A percentile compares a stretch with the other conserved stretches of the same genome.
Conservation (phyloP, 176 grass and related monocot genomes). For the Triticum urartu region DNA sequence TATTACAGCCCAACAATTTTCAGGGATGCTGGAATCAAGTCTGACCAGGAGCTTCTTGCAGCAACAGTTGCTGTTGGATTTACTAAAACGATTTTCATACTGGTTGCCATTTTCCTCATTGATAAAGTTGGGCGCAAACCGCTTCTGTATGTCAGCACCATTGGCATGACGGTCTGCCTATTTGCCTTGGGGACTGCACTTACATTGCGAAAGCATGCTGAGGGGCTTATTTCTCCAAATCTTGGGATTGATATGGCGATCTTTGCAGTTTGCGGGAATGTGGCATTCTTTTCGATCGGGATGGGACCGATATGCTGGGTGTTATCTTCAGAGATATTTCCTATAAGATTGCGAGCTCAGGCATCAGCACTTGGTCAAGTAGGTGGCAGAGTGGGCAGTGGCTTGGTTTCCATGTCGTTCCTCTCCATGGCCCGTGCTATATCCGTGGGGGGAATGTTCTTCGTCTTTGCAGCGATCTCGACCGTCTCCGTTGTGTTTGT, state of each 20-base stretch:
- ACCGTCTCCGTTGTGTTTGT: constrained; percentile 68
- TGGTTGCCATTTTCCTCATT: constrained; percentile 86
- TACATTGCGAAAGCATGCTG: constrained; percentile 41
- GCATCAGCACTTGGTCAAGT: constrained; percentile 88
- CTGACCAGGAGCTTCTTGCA: constrained; percentile 80
- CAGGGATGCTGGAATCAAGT: constrained; percentile 75
- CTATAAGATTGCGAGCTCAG: constrained; percentile 82
- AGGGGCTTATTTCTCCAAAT: constrained; percentile 46
- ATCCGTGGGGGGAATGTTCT: constrained; percentile 78
- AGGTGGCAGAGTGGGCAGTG: constrained; percentile 82
- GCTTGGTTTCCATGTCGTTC: constrained; percentile 85
- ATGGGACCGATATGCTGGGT: constrained; percentile 98
- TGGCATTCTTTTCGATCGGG: constrained; percentile 87
- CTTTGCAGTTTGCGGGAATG: constrained; percentile 77
- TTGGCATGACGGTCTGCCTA: constrained; percentile 88
- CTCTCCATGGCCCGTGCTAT: constrained; percentile 70
- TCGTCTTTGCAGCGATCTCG: constrained; percentile 59
- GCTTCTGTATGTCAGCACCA: constrained; percentile 81
- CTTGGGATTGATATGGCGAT: constrained; percentile 70
- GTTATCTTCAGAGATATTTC: constrained; percentile 85
- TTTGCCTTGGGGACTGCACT: constrained; percentile 63
- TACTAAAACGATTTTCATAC: constrained; percentile 82
- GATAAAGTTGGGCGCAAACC: constrained; percentile 89
- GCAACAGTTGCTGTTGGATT: constrained; percentile 82
- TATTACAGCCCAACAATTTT: constrained; percentile 92